Percentiles rank a stretch among this genome's conserved stretches.
Conservation (phyloP, 208 protist genomes). For the Leishmania major region DNA sequence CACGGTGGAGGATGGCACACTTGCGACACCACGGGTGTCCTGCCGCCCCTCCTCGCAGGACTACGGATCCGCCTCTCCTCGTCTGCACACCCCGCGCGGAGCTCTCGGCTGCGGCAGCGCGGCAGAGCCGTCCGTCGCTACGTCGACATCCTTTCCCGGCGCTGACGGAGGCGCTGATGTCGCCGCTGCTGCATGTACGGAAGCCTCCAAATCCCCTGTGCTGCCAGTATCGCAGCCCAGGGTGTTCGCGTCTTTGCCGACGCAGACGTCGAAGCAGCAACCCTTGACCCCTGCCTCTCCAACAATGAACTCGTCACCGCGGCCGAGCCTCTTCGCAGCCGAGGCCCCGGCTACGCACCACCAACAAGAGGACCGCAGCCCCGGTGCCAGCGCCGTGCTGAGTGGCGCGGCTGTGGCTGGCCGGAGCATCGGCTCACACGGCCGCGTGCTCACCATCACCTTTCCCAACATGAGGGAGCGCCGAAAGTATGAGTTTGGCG, state of each 20-base stretch:
- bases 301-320: not conserved
- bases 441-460: conserved; percentile 19
- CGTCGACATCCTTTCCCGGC: not conserved
- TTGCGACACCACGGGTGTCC: conserved; percentile 17
- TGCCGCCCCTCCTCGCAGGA: conserved; percentile 1
- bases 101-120: not conserved
- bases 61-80: not conserved
- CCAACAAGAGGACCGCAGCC: not conserved
- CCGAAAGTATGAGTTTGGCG: conserved; percentile 60
- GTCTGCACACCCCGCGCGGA: not conserved
- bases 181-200: not conserved
- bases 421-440: conserved; percentile 8
- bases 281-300: not conserved
- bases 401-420: not conserved
- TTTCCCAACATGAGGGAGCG: conserved; percentile 18
- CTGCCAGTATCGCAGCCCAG: not conserved
- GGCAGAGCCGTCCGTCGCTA: too few species aligned
- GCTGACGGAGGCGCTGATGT: not conserved
- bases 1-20: conserved; percentile 19
- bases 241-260: not conserved
- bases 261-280: not conserved
- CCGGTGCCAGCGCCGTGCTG: not conserved
- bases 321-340: not conserved
- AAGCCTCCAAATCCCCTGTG: not conserved
- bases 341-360: conserved; percentile 1